Base-by-base conservation (phyloP, 352 stramenopile species). In the Pythium utonaiense region DNA sequence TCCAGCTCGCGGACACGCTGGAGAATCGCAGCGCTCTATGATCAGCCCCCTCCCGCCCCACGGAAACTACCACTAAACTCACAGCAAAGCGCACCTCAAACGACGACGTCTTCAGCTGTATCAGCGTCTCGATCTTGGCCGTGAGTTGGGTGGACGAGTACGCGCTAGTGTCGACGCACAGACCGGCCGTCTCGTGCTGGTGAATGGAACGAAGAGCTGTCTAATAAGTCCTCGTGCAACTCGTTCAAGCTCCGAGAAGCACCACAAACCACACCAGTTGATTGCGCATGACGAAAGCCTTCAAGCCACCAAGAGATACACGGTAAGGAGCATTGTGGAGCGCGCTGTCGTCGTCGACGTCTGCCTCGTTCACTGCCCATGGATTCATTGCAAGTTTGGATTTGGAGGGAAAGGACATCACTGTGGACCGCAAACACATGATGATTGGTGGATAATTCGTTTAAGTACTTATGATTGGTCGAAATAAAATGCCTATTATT, bases 1-100 rank as follows among this genome's bases (percentile, higher is more conserved):
- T 81, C 68, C 13, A 84, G 61, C 59, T 73, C 70, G 0, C 69
- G 64, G 17, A 77, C 65, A 28, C 72, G 57, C 71, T 80, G 10
- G 5, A 31, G 9, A 45, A 44, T n/a, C n/a, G 24, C 45, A 36
- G n/a, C 45, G 41, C 24, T 52, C 54, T 19, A 54, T n/a, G n/a
- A n/a, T n/a, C n/a, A n/a, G n/a, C n/a, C n/a, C n/a, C n/a, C n/a
- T n/a, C n/a, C n/a, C n/a, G n/a, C n/a, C n/a, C n/a, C n/a, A n/a
- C n/a, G n/a, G n/a, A n/a, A n/a, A n/a, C n/a, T n/a, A n/a, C 19
- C 1, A 24, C 6, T 9, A 12, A 6, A 47, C 17, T 25, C 40
- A 25, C 21, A 33, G 1, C 16, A 3, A 31, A 31, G 12, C 49
- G 12, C 31, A 73, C 71, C 44, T 66, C 28, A 17, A 79, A 45